These are phyloP conservation scores for Amniculicola lignicola DNA, from an alignment of 495 filamentous ascomycete species.

Conservation along the genomic window DNA sequence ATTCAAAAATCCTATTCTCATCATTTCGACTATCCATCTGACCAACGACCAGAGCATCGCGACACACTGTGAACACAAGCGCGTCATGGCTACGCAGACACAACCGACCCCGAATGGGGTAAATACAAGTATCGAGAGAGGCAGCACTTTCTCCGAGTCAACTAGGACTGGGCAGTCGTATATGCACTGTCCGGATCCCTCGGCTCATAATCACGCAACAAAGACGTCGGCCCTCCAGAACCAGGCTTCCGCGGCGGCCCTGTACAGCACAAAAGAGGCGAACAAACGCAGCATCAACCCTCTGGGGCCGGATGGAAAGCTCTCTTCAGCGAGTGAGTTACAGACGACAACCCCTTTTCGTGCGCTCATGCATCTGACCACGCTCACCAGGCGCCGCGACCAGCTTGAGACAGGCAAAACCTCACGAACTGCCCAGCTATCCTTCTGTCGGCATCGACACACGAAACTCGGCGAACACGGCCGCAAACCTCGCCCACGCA, in stretches of 20 bases:
- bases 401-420: conserved; percentile 64
- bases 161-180: neutral
- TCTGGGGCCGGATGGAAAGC: conserved; percentile 49
- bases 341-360: neutral
- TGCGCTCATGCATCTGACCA: neutral
- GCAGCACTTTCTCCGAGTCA: neutral
- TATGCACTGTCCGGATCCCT: conserved; percentile 42
- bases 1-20: neutral
- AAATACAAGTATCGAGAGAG: conserved; percentile 2
- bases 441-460: conserved; percentile 63
- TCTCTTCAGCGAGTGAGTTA: conserved; percentile 53
- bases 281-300: conserved; percentile 38
- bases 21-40: neutral
- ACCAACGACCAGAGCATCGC: neutral
- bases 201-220: conserved; percentile 36
- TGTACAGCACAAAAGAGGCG: conserved; percentile 45
- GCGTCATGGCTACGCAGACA: conserved; percentile 25
- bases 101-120: conserved; percentile 18
- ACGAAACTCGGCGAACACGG: conserved; percentile 67
- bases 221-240: conserved; percentile 35
- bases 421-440: conserved; percentile 64
- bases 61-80: neutral
- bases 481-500: conserved; percentile 68
- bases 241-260: conserved; percentile 45
- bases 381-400: conserved; percentile 52